Base-by-base conservation (phyloP, 495 filamentous ascomycete species). In the Penicillium steckii region DNA sequence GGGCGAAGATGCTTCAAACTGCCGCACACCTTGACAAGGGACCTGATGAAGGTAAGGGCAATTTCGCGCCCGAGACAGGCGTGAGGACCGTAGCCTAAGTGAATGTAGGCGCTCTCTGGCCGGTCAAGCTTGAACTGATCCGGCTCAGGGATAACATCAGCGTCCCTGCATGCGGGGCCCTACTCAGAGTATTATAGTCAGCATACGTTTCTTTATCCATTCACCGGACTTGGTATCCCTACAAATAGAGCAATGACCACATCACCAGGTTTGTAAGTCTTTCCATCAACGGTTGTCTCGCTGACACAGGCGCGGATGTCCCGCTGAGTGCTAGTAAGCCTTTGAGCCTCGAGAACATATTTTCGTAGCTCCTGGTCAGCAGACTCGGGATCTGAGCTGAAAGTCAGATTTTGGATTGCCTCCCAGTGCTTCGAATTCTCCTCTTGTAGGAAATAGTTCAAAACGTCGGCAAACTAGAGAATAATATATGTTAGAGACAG, bases 121-220 rank as follows among this genome's bases (percentile, higher is more conserved):
- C 89, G 83, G 52, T 83, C 76, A 3, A 88, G 78, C 51, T 80
- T 78, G 45, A 93, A 81, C 42, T 78, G 63, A 4, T 79, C 67
- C 7, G 89, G 85, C 32, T 85, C 74, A n/a, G 89, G 84, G 81
- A 89, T 92, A 57, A 79, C 70, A 4, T 59, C 64, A 2, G 76
- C 66, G 56, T 94, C 88, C 17, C 74, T 75, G 57, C 79, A 77
- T 26, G 84, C 84, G n/a, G n/a, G n/a, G n/a, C n/a, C n/a, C n/a
- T n/a, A 26, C 70, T 12, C 27, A 29, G 6, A 5, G 5, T 5
- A 29, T 6, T 12, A 29, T 29, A 12, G 27, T 29, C 27, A 29
- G 27, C 12, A 29, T 12, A 29, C n/a, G n/a, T n/a, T n/a, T n/a
- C n/a, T n/a, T n/a, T n/a, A n/a, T n/a, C n/a, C n/a, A n/a, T n/a